Evolutionary conservation across 2,329 filamentous ascomycete species (phyloP), one percentile per base, ranked within the genome.

Genomic region (Beauveria pseudobassiana): DNA sequence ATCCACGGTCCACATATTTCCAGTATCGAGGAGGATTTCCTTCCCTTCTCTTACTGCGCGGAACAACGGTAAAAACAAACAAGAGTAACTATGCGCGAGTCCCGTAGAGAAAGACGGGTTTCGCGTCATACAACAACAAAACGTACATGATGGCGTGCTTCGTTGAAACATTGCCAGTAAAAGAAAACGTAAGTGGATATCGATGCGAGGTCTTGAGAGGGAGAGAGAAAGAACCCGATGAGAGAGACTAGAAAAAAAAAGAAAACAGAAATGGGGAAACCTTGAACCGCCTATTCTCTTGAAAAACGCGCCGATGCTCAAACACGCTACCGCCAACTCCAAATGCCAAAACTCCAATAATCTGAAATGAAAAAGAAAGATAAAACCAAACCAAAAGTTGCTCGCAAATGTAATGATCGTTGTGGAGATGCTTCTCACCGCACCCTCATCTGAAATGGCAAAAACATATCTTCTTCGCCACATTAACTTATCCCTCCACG

Each of bases 311-410:
- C 9, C 9, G 43, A 14, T 49, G 28, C 42, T 43, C 43, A 48
- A 40, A 57, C 9, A 59, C 56, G 56, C 56, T 61, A 40, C 50
- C 38, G 40, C 24, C 24, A 62, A 56, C 51, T 55, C 51, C 59
- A 28, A 56, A 56, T 56, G 51, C 48, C 49, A 14, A 38, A 38
- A 42, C 16, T 18, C 14, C 38, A 18, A 60, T 24, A 59, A 38
- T 49, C 48, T 38, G 14, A 30, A 55, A 34, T 51, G 30, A 40
- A 59, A 38, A 34, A 59, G 30, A 40, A 59, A 38, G 34, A 5
- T 18, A 38, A 45, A 52, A 48, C 5, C 22, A 43, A 43, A 12
- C 2, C 18, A 22, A 6, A 16, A 45, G 52, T 53, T 59, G 56
- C 46, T 49, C 49, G 59, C 52, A 51, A n/a, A 50, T 56, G 45